These are phyloP conservation scores for Plectosphaerella sp. DNA, from an alignment of 2,329 filamentous ascomycete species.

Conservation along the genomic window DNA sequence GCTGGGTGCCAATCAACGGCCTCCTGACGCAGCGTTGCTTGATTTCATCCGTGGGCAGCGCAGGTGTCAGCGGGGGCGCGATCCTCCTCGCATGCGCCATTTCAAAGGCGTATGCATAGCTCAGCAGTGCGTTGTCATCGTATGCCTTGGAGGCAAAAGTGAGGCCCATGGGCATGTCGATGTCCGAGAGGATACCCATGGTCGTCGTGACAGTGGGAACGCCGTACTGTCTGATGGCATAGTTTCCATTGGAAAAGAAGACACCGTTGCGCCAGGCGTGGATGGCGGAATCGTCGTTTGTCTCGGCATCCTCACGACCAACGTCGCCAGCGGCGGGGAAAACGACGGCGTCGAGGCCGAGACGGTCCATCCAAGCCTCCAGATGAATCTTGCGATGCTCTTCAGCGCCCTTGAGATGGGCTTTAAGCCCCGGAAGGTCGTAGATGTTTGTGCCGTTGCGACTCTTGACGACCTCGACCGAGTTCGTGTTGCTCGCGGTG, in stretches of 20 bases:
- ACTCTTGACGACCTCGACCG: background rate
- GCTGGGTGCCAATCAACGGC: background rate
- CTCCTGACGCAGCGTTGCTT: background rate
- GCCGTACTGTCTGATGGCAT: conserved; percentile 18
- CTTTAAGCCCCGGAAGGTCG: background rate
- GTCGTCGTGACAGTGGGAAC: conserved; percentile 19
- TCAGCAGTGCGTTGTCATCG: conserved; percentile 16
- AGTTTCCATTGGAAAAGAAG: conserved; percentile 10
- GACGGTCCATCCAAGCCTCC: background rate
- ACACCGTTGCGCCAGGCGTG: conserved; percentile 6
- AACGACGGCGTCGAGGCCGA: background rate
- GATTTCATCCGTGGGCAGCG: background rate
- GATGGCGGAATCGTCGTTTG: conserved; percentile 33
- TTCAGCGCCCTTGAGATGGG: background rate
- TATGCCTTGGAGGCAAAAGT: conserved; percentile 19
- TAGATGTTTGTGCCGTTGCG: background rate
- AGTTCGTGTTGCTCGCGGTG: background rate
- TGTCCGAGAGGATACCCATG: conserved; percentile 18
- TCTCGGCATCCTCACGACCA: background rate
- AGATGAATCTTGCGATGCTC: background rate
- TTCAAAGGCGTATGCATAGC: conserved; percentile 18
- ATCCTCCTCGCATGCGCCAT: conserved; percentile 1
- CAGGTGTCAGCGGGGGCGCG: background rate
- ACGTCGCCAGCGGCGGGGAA: conserved; percentile 2
- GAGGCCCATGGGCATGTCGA: conserved; percentile 18